These are phyloP conservation scores for Warburgia ugandensis DNA, from an alignment of 164 flowering plant genomes.

Conservation along the genomic window DNA sequence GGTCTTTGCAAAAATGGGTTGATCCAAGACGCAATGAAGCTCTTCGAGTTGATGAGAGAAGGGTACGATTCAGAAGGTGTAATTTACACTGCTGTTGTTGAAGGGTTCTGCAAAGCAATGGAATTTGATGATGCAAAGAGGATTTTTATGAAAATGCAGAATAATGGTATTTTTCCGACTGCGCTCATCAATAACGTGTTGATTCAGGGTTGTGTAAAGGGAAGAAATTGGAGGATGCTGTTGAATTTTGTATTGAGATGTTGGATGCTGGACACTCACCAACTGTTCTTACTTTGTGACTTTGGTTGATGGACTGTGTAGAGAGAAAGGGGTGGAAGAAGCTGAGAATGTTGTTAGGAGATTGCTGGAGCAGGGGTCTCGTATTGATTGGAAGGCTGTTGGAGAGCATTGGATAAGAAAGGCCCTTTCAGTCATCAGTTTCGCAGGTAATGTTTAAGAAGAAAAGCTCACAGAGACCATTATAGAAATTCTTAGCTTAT, in stretches of 20 bases:
- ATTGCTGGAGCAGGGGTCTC: slow-evolving; percentile 51
- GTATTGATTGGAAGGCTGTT: slow-evolving; percentile 60
- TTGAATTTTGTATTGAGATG: slow-evolving; percentile 60
- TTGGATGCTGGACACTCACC: slow-evolving; percentile 82
- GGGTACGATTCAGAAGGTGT: slow-evolving; percentile 82
- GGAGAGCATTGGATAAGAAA: slow-evolving; percentile 69
- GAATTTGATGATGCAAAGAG: slow-evolving; percentile 74
- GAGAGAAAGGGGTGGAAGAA: slow-evolving; percentile 56
- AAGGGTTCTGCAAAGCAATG: slow-evolving; percentile 80
- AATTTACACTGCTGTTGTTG: slow-evolving; percentile 94
- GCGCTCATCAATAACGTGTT: slow-evolving; percentile 63
- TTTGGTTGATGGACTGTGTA: slow-evolving; percentile 53
- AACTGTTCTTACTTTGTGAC: slow-evolving; percentile 54
- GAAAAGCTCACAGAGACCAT: slow-evolving; percentile 25
- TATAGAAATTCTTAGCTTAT: too few species aligned
- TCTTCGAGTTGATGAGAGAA: slow-evolving; percentile 79
- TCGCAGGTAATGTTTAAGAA: slow-evolving; percentile 80
- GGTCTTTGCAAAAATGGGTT: slow-evolving; percentile 94
- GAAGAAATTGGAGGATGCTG: slow-evolving; percentile 49
- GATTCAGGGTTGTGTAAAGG: slow-evolving; percentile 52
- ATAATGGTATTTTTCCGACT: slow-evolving; percentile 61
- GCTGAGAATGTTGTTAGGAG: slow-evolving; percentile 33
- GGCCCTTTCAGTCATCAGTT: slow-evolving; percentile 45
- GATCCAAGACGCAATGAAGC: slow-evolving; percentile 88
- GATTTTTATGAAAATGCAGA: slow-evolving; percentile 84